Conservation (phyloP, 2,329 filamentous ascomycete species). For the Monosporascus sp. region DNA sequence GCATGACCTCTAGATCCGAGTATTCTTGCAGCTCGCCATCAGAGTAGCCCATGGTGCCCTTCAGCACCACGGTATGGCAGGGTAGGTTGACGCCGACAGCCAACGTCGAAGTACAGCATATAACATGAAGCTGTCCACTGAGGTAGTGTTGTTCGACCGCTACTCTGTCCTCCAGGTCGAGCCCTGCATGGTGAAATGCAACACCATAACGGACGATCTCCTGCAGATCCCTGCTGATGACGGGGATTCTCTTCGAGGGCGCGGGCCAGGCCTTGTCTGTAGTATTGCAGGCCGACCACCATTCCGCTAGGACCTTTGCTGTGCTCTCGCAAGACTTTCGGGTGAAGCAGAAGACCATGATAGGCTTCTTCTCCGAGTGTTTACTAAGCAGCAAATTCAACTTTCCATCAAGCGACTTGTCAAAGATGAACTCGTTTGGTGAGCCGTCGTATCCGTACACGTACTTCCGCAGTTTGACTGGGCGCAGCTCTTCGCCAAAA, state of each 20-base stretch:
- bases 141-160: constrained; percentile 64
- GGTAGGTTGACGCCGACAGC: constrained; percentile 81
- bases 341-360: constrained; percentile 80
- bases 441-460: constrained; percentile 65
- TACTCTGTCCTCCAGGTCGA: constrained; percentile 58
- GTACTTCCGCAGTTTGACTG: constrained; percentile 69
- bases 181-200: constrained; percentile 76
- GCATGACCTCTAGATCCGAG: constrained; percentile 79
- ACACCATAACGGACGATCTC: constrained; percentile 51
- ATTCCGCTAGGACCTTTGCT: constrained; percentile 59
- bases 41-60: constrained; percentile 67
- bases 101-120: constrained; percentile 82
- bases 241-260: constrained; percentile 43
- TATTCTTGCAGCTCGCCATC: constrained; percentile 61
- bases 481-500: constrained; percentile 76
- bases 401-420: constrained; percentile 60
- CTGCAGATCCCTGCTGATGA: constrained; percentile 56
- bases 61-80: constrained; percentile 77
- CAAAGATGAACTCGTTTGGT: constrained; percentile 71
- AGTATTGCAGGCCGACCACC: constrained; percentile 51
- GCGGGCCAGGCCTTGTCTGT: constrained; percentile 57
- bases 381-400: constrained; percentile 61
- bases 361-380: constrained; percentile 66
- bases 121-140: constrained; percentile 66
- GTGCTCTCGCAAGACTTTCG: constrained; percentile 64